phyloP scores from a whole-genome alignment of 345 rosid genomes.

The Corymbia maculata region DNA sequence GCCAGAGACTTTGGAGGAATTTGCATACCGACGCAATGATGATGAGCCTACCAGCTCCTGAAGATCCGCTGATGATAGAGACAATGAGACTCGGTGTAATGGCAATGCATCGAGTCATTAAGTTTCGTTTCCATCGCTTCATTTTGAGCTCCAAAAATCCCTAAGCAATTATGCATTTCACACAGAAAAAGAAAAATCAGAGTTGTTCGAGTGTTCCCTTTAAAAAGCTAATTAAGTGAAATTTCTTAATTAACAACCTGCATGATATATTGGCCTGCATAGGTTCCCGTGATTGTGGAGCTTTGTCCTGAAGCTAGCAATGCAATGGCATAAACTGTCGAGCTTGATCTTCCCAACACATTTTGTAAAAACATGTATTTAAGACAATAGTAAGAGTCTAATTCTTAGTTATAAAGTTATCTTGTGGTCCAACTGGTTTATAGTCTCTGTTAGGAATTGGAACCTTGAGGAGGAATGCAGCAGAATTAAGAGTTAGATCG shows the following conservation, averaged over 20 bases:
- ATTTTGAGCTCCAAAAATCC: conserved; percentile 59
- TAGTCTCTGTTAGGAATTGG: not conserved
- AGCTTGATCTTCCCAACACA: conserved; percentile 52
- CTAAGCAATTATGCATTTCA: conserved; percentile 6
- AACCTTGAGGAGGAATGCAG: conserved; percentile 68
- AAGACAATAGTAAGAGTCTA: not conserved
- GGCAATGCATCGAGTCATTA: conserved; percentile 49
- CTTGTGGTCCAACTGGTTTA: not conserved
- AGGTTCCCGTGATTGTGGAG: conserved; percentile 62
- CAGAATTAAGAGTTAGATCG: conserved; percentile 45
- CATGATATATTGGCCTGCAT: conserved; percentile 65
- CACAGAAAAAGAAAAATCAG: not conserved
- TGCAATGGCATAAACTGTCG: conserved; percentile 42
- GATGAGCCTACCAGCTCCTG: conserved; percentile 49
- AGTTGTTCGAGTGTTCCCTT: not conserved
- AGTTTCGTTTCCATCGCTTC: conserved; percentile 46
- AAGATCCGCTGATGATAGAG: conserved; percentile 45
- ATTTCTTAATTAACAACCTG: conserved; percentile 15
- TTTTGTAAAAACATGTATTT: conserved; percentile 21
- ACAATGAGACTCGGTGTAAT: conserved; percentile 52
- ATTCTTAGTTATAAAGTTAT: not conserved
- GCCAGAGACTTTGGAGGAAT: not conserved
- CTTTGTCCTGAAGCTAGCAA: conserved; percentile 67
- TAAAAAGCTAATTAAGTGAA: not conserved
- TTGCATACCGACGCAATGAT: conserved; percentile 49